Evolutionary conservation across 345 rosid species (phyloP).

Genomic region (Boechera retrofracta): DNA sequence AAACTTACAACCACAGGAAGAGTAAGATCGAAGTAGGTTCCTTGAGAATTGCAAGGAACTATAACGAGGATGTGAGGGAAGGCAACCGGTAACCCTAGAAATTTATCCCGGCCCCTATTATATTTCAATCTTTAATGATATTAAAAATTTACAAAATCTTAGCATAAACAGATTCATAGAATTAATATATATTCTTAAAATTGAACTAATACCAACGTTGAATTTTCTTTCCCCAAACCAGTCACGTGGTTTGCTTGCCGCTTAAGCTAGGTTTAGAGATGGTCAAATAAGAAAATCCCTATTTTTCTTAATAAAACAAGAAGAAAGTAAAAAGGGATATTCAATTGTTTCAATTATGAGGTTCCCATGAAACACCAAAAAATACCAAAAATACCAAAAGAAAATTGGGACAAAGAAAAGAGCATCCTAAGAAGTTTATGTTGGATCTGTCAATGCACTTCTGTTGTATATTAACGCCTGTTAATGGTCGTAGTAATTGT

Average conservation of each 20-base stretch:
- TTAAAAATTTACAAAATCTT: too few relatives aligned
- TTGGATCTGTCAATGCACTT: conserved; percentile 24
- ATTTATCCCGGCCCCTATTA: too few relatives aligned
- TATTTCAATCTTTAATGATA: too few relatives aligned
- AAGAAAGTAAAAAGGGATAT: neutral
- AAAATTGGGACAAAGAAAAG: conserved; percentile 26
- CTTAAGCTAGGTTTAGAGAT: conserved; percentile 25
- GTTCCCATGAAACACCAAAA: neutral
- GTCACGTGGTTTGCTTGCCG: neutral
- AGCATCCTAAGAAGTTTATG: conserved; percentile 23
- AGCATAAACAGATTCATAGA: too few relatives aligned
- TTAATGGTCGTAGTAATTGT: conserved; percentile 20
- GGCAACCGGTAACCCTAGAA: neutral
- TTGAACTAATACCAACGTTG: too few relatives aligned
- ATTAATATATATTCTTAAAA: too few relatives aligned
- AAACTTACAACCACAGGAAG: neutral
- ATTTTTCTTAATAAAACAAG: neutral
- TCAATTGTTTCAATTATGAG: neutral
- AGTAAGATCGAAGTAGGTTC: neutral
- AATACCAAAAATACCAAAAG: conserved; percentile 1
- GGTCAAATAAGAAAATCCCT: neutral
- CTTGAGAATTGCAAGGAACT: neutral
- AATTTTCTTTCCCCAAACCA: too few relatives aligned
- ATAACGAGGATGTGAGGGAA: neutral
- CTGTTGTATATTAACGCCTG: conserved; percentile 15